A percentile compares a stretch with the other conserved stretches of the same genome.
phyloP scores from a whole-genome alignment of 31 red algal species.

The Endocladia muricata region DNA sequence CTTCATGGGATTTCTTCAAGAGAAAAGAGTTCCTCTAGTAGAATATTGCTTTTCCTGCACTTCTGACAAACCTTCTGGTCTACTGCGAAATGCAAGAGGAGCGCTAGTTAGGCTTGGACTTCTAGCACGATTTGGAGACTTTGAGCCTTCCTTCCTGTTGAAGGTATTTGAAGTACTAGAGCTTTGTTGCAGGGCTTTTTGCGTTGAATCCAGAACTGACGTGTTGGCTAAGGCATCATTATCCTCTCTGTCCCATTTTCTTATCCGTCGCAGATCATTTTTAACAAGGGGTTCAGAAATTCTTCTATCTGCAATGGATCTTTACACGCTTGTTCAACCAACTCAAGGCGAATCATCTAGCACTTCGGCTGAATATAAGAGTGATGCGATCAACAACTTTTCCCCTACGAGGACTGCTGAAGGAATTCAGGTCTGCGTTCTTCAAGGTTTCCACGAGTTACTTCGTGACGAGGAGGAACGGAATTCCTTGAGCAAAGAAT shows the following conservation, averaged over 20 bases:
- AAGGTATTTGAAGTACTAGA: slow-evolving; percentile 21
- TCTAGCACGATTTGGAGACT: slow-evolving; percentile 51
- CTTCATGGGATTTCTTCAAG: slow-evolving; percentile 32
- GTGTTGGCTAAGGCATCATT: slow-evolving; percentile 11
- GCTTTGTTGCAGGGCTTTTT: slow-evolving; percentile 6
- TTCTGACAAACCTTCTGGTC: neutral
- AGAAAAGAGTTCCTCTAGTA: neutral
- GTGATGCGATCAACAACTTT: too few relatives aligned
- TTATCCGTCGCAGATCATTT: slow-evolving; percentile 34
- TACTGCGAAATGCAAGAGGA: slow-evolving; percentile 51
- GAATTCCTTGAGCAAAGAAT: slow-evolving; percentile 14
- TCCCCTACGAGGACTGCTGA: too few relatives aligned
- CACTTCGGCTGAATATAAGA: too few relatives aligned
- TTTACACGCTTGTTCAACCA: neutral
- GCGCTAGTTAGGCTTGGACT: slow-evolving; percentile 67
- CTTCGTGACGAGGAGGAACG: slow-evolving; percentile 67
- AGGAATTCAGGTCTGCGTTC: slow-evolving; percentile 38
- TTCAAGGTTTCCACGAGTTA: slow-evolving; percentile 69
- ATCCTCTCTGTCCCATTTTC: slow-evolving; percentile 39
- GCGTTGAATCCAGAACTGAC: neutral
- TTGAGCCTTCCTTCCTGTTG: slow-evolving; percentile 26
- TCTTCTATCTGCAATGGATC: slow-evolving; percentile 26
- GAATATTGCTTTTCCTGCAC: neutral
- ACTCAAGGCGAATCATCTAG: neutral
- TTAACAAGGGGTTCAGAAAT: slow-evolving; percentile 23